Evolutionary conservation across 208 protist genomes (phyloP).

Genomic region (Jaenimonas drosophilae): DNA sequence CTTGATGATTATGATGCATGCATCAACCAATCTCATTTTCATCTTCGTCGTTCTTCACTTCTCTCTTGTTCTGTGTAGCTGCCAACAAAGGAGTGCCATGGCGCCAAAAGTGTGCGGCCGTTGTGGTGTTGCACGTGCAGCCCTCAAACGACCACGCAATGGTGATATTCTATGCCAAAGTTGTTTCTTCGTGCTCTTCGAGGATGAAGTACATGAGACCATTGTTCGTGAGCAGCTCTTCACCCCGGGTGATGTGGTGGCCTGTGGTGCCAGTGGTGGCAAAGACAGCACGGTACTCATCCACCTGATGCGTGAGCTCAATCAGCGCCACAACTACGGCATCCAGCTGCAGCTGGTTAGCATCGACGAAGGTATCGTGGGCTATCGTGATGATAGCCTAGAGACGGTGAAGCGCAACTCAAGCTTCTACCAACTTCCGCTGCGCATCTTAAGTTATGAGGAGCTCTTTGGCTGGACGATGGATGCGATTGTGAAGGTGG

Average conservation of each 20-base stretch:
- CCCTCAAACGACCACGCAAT: slow-evolving; percentile 88
- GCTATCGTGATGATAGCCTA: slow-evolving; percentile 97
- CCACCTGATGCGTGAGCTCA: slow-evolving; percentile 89
- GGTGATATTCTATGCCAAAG: slow-evolving; percentile 85
- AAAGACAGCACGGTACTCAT: slow-evolving; percentile 97
- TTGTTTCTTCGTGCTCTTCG: slow-evolving; percentile 94
- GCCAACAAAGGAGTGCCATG: slow-evolving; percentile 10
- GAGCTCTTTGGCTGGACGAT: slow-evolving; percentile 97
- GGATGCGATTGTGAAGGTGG: slow-evolving; percentile 93
- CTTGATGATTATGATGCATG: background rate
- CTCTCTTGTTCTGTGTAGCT: background rate
- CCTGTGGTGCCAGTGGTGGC: slow-evolving; percentile 93
- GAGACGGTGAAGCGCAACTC: slow-evolving; percentile 94
- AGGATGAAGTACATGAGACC: slow-evolving; percentile 93
- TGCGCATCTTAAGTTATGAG: slow-evolving; percentile 93
- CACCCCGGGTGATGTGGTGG: slow-evolving; percentile 82
- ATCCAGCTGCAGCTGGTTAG: slow-evolving; percentile 91
- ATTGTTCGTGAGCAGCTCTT: slow-evolving; percentile 92
- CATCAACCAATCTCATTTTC: background rate
- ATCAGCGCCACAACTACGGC: slow-evolving; percentile 90
- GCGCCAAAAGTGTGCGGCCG: slow-evolving; percentile 43
- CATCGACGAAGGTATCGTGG: slow-evolving; percentile 97
- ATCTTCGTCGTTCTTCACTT: background rate
- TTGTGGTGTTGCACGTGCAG: slow-evolving; percentile 37
- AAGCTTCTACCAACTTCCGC: slow-evolving; percentile 85